Conservation (phyloP, 495 filamentous ascomycete species). For the Venustampulla echinocandica region DNA sequence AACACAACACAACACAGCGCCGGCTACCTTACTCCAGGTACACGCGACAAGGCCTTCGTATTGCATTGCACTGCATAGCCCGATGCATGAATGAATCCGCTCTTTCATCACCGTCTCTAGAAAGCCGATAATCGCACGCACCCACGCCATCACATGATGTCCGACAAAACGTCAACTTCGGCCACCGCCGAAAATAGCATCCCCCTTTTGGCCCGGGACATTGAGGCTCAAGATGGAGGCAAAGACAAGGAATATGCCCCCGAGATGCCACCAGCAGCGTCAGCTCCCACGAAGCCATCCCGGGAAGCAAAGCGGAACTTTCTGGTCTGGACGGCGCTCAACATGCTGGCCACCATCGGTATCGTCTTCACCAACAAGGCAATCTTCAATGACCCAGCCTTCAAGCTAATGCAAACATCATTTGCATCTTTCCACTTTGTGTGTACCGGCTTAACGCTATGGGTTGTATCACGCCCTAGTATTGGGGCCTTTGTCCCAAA, state of each 20-base stretch:
- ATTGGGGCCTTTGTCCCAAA: conserved; percentile 39
- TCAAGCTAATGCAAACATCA: conserved; percentile 41
- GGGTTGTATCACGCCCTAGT: conserved; percentile 34
- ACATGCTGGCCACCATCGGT: conserved; percentile 30
- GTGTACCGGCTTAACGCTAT: conserved; percentile 40
- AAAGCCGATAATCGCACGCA: too few species aligned
- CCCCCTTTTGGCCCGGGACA: conserved; percentile 9
- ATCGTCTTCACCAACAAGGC: conserved; percentile 46
- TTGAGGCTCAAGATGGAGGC: conserved; percentile 6
- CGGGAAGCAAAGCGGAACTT: conserved; percentile 16
- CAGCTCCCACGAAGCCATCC: not conserved
- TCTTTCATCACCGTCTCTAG: too few species aligned
- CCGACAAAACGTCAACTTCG: conserved; percentile 1
- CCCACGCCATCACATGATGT: conserved; percentile 9
- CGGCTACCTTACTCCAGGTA: too few species aligned
- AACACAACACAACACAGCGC: too few species aligned
- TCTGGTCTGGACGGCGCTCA: conserved; percentile 27
- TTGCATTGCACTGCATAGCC: too few species aligned
- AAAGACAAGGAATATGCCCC: conserved; percentile 3
- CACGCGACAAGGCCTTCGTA: too few species aligned
- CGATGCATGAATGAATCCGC: too few species aligned
- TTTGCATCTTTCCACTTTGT: conserved; percentile 48
- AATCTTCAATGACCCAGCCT: conserved; percentile 43
- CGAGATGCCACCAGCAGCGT: not conserved
- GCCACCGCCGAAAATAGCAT: conserved; percentile 12